These are phyloP conservation scores for Acacia confusa DNA, from an alignment of 306 rosid genomes.

Conservation along the genomic window DNA sequence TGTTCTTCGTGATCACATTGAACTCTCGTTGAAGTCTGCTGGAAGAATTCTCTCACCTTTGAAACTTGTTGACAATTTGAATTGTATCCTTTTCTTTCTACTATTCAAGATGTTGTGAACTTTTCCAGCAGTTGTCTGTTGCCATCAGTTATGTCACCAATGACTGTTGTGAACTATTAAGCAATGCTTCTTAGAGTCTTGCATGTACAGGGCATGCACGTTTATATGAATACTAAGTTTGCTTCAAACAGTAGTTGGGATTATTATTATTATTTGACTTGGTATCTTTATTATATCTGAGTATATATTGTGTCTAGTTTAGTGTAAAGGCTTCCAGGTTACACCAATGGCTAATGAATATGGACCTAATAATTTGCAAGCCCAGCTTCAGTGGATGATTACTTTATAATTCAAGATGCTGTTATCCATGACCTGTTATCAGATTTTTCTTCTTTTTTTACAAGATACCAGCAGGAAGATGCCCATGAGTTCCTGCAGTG, in stretches of 20 bases:
- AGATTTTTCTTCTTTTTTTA: slow-evolving; percentile 72
- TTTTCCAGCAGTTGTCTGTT: neutral
- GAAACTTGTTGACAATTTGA: slow-evolving; percentile 63
- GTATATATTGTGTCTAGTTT: neutral
- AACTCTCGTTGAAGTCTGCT: slow-evolving; percentile 44
- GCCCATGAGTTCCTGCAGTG: slow-evolving; percentile 94
- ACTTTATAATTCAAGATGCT: neutral
- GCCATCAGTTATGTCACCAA: neutral
- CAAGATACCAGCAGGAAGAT: slow-evolving; percentile 82
- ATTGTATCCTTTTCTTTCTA: slow-evolving; percentile 58
- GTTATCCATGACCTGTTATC: slow-evolving; percentile 52
- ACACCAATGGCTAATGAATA: slow-evolving; percentile 1
- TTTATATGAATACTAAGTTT: neutral
- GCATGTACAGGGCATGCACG: neutral
- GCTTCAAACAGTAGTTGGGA: neutral
- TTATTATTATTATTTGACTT: neutral
- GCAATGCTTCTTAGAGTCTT: neutral
- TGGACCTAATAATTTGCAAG: neutral
- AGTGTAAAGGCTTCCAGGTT: neutral
- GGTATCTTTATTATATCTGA: neutral
- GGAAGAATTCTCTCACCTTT: slow-evolving; percentile 57
- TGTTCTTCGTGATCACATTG: slow-evolving; percentile 56
- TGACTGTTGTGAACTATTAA: neutral
- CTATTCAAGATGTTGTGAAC: neutral
- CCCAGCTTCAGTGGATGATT: neutral